These are phyloP conservation scores for Cladosporium sp. DNA, from an alignment of 2,329 filamentous ascomycete species.

Conservation along the genomic window DNA sequence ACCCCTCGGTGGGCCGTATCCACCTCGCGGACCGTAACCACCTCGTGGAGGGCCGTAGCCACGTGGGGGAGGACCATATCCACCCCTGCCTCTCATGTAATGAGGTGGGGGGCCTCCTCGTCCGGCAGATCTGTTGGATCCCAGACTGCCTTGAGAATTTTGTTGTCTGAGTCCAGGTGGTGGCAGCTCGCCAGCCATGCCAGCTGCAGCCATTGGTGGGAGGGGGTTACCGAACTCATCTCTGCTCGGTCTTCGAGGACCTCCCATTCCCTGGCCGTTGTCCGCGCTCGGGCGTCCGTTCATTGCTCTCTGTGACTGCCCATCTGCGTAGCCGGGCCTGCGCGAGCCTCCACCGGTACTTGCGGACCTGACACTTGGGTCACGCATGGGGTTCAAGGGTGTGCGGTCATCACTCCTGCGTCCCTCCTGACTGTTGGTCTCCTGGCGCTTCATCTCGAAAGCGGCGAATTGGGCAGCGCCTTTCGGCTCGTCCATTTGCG, in stretches of 20 bases:
- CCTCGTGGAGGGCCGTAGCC: constrained; percentile 26
- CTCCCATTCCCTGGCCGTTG: constrained; percentile 13
- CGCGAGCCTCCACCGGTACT: constrained; percentile 33
- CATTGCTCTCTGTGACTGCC: constrained; percentile 36
- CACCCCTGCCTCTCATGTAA: constrained; percentile 22
- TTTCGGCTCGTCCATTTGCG: constrained; percentile 52
- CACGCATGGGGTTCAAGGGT: constrained; percentile 59
- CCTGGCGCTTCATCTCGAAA: constrained; percentile 58
- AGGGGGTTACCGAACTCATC: constrained; percentile 63
- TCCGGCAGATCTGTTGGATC: constrained; percentile 32
- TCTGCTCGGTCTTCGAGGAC: constrained; percentile 32
- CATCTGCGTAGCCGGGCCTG: constrained; percentile 30
- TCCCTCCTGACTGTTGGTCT: constrained; percentile 37
- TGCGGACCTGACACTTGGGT: constrained; percentile 50
- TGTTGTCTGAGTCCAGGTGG: constrained; percentile 44
- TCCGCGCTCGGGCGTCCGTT: constrained; percentile 15
- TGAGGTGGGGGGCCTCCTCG: constrained; percentile 17
- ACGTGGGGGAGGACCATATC: constrained; percentile 27
- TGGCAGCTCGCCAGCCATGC: constrained; percentile 30
- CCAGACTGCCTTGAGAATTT: constrained; percentile 44
- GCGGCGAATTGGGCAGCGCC: constrained; percentile 54
- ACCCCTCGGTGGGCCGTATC: constrained; percentile 44
- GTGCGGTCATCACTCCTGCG: constrained; percentile 60
- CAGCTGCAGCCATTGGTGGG: constrained; percentile 27
- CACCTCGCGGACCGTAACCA: constrained; percentile 51